Conservation (phyloP, 1,139 yeast genomes). For the Suhomyces bolitotheri region DNA sequence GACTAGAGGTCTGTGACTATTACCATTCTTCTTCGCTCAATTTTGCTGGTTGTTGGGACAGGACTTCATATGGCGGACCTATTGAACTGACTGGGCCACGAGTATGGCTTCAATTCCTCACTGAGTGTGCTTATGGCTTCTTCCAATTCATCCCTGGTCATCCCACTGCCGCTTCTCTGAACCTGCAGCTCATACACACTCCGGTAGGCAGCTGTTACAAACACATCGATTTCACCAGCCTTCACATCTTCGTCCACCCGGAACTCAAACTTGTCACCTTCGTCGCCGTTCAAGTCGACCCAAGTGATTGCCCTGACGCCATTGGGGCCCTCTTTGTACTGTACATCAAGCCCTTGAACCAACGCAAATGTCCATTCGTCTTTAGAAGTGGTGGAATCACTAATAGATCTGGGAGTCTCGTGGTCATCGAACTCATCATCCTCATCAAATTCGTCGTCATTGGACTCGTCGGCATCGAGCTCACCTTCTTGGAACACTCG, state of each 20-base stretch:
- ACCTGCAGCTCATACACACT: slow-evolving; percentile 81
- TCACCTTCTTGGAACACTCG: slow-evolving; percentile 72
- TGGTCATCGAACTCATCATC: slow-evolving; percentile 52
- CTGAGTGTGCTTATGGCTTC: slow-evolving; percentile 28
- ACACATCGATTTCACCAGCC: slow-evolving; percentile 57
- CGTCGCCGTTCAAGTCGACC: slow-evolving; percentile 81
- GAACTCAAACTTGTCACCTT: slow-evolving; percentile 82
- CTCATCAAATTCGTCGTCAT: slow-evolving; percentile 52
- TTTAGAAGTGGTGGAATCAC: slow-evolving; percentile 39
- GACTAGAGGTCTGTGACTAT: too few species aligned
- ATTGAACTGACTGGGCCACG: too few species aligned
- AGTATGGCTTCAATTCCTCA: not conserved
- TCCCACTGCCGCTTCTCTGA: slow-evolving; percentile 51
- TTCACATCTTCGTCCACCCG: slow-evolving; percentile 66
- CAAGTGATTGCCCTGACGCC: slow-evolving; percentile 61
- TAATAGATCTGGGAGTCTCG: slow-evolving; percentile 29
- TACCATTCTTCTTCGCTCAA: too few species aligned
- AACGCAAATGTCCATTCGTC: slow-evolving; percentile 74
- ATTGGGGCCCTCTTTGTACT: slow-evolving; percentile 35
- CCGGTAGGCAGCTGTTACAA: slow-evolving; percentile 60
- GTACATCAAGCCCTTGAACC: slow-evolving; percentile 57
- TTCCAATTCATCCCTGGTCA: slow-evolving; percentile 46
- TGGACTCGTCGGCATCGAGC: slow-evolving; percentile 36
- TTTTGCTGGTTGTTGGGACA: too few species aligned
- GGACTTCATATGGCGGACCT: too few species aligned